phyloP scores from a whole-genome alignment of 441 rosid species.

The Adansonia gregorii region DNA sequence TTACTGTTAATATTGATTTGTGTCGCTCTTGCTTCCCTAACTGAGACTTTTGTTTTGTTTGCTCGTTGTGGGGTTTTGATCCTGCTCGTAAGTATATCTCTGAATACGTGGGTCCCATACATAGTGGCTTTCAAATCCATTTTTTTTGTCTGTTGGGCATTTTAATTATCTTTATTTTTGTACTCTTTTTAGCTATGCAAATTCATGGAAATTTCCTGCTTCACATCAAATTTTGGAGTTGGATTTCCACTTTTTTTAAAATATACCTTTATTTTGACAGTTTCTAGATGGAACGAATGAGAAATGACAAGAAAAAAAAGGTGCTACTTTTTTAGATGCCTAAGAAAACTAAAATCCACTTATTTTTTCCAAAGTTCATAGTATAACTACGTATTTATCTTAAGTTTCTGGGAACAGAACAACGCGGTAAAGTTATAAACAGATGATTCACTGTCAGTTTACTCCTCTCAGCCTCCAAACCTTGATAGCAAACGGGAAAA shows the following conservation, averaged over 20 bases:
- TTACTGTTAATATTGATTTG: slow-evolving; percentile 16
- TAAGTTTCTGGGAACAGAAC: not conserved
- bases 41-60: slow-evolving; percentile 23
- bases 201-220: slow-evolving; percentile 30
- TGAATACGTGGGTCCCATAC: slow-evolving; percentile 38
- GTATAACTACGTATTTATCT: not conserved
- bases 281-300: slow-evolving; percentile 8
- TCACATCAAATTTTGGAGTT: slow-evolving; percentile 21
- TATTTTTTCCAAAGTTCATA: not conserved
- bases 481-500: not conserved
- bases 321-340: slow-evolving; percentile 1
- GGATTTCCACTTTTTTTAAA: not conserved
- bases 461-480: not conserved
- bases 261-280: not conserved
- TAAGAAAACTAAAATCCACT: not conserved
- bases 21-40: slow-evolving; percentile 27
- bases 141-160: slow-evolving; percentile 27
- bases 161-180: slow-evolving; percentile 22
- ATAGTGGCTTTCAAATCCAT: slow-evolving; percentile 3
- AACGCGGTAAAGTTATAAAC: not conserved
- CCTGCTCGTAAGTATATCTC: slow-evolving; percentile 15
- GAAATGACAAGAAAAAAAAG: slow-evolving; percentile 7
- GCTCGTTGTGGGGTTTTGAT: slow-evolving; percentile 30
- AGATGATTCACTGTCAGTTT: not conserved
- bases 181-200: slow-evolving; percentile 31